Evolutionary conservation across 148 eudicot species (phyloP).

Genomic region (Cornus florida): DNA sequence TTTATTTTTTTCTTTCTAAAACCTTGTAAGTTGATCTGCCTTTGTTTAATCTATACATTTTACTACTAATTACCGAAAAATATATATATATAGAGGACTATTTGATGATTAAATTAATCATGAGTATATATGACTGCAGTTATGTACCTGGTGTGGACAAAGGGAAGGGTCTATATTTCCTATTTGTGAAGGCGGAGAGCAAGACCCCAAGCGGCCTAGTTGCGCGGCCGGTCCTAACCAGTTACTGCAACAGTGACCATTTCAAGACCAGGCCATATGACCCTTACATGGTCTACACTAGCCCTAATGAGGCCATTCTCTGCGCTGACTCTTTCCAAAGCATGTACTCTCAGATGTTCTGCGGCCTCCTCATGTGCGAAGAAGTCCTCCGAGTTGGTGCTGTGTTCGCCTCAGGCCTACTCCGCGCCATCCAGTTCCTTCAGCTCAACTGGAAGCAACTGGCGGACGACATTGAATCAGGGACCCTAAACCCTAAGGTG

Average conservation of each 20-base stretch:
- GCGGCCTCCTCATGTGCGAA: slow-evolving; percentile 17
- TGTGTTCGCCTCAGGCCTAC: slow-evolving; percentile 20
- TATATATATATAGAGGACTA: too few relatives aligned
- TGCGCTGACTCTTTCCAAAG: slow-evolving; percentile 19
- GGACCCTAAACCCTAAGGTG: slow-evolving; percentile 5
- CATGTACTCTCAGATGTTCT: slow-evolving; percentile 24
- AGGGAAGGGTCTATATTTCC: slow-evolving; percentile 20
- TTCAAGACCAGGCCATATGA: slow-evolving; percentile 17
- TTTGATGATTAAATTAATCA: background rate
- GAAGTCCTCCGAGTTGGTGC: slow-evolving; percentile 21
- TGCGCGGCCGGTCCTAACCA: slow-evolving; percentile 17
- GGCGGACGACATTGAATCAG: slow-evolving; percentile 4
- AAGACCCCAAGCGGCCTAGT: slow-evolving; percentile 19
- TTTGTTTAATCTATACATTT: too few relatives aligned
- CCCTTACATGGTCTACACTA: slow-evolving; percentile 20
- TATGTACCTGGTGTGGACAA: slow-evolving; percentile 17
- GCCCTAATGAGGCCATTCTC: slow-evolving; percentile 19
- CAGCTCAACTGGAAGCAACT: slow-evolving; percentile 20
- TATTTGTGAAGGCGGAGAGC: slow-evolving; percentile 8
- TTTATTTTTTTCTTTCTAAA: too few relatives aligned
- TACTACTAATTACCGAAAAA: too few relatives aligned
- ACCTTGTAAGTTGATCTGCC: too few relatives aligned
- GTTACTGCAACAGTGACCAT: slow-evolving; percentile 22
- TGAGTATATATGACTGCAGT: background rate
- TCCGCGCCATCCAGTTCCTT: slow-evolving; percentile 17